These are phyloP conservation scores for Thymus quinquecostatus DNA, from an alignment of 257 asterid genomes.

Conservation along the genomic window DNA sequence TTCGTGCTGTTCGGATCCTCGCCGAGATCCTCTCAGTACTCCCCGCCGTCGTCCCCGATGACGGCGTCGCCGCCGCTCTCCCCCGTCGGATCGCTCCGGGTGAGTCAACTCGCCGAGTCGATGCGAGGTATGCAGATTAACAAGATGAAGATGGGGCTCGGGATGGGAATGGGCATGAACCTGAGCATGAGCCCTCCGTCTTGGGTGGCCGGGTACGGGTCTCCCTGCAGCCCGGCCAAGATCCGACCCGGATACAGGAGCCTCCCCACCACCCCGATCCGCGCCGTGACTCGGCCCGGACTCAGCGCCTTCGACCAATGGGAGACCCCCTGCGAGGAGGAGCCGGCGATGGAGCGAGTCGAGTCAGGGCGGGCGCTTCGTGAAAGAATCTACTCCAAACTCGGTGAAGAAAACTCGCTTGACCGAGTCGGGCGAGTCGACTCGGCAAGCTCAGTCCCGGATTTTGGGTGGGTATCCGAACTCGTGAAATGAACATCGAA, in stretches of 20 bases:
- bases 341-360: slow-evolving; percentile 54
- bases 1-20: slow-evolving; percentile 31
- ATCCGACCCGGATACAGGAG: slow-evolving; percentile 43
- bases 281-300: slow-evolving; percentile 39
- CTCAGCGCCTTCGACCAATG: slow-evolving; percentile 36
- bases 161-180: slow-evolving; percentile 32
- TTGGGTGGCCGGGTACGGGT: slow-evolving; percentile 43
- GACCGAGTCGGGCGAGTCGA: slow-evolving; percentile 32
- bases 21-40: slow-evolving; percentile 30
- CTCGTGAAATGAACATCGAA: slow-evolving; percentile 43
- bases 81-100: slow-evolving; percentile 22
- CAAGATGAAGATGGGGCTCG: slow-evolving; percentile 34
- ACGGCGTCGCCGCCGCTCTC: slow-evolving; percentile 44
- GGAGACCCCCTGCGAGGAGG: slow-evolving; percentile 39
- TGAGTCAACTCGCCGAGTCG: slow-evolving; percentile 46
- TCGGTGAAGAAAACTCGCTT: slow-evolving; percentile 50
- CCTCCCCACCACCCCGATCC: slow-evolving; percentile 46
- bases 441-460: slow-evolving; percentile 21
- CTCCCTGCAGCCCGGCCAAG: slow-evolving; percentile 39
- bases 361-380: slow-evolving; percentile 55
- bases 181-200: slow-evolving; percentile 47
- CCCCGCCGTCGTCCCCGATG: slow-evolving; percentile 46
- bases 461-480: slow-evolving; percentile 66
- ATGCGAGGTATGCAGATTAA: slow-evolving; percentile 44
- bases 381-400: slow-evolving; percentile 49